Evolutionary conservation across 305 asterid species (phyloP).

Genomic region (Lippia alba): DNA sequence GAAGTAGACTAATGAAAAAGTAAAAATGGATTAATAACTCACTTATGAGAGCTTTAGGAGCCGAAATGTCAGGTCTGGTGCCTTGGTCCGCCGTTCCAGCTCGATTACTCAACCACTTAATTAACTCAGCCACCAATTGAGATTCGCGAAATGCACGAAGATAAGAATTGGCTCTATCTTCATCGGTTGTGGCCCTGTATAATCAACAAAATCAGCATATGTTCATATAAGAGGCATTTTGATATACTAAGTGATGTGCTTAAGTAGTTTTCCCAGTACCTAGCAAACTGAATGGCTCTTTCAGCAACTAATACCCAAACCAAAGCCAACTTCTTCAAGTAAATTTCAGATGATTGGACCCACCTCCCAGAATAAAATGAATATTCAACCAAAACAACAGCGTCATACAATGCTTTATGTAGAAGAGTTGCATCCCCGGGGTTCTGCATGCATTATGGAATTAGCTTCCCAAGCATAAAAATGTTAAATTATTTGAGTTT

Average conservation of each 20-base stretch:
- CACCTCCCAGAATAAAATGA: constrained; percentile 59
- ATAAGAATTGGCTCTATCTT: constrained; percentile 55
- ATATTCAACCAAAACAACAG: constrained; percentile 60
- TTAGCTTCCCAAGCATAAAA: constrained; percentile 26
- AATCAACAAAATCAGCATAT: constrained; percentile 35
- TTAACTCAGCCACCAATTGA: constrained; percentile 56
- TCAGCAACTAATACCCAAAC: constrained; percentile 72
- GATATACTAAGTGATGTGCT: constrained; percentile 17
- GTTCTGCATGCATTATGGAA: constrained; percentile 53
- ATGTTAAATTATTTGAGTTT: constrained; percentile 13
- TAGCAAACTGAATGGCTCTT: constrained; percentile 63
- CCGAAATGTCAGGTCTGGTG: constrained; percentile 39
- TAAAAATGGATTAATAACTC: constrained; percentile 42
- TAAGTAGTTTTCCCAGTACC: constrained; percentile 46
- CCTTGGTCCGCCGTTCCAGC: constrained; percentile 42
- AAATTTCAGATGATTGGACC: constrained; percentile 47
- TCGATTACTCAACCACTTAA: constrained; percentile 53
- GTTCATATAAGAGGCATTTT: constrained; percentile 30
- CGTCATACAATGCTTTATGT: constrained; percentile 60
- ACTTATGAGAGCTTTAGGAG: constrained; percentile 70
- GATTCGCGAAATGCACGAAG: constrained; percentile 61
- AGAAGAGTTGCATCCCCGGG: constrained; percentile 51
- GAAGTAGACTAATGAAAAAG: constrained; percentile 16
- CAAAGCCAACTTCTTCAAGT: constrained; percentile 55
- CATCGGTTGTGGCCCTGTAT: constrained; percentile 59